Base-by-base conservation (phyloP, 441 rosid genomes). In the Croton laevigatus region DNA sequence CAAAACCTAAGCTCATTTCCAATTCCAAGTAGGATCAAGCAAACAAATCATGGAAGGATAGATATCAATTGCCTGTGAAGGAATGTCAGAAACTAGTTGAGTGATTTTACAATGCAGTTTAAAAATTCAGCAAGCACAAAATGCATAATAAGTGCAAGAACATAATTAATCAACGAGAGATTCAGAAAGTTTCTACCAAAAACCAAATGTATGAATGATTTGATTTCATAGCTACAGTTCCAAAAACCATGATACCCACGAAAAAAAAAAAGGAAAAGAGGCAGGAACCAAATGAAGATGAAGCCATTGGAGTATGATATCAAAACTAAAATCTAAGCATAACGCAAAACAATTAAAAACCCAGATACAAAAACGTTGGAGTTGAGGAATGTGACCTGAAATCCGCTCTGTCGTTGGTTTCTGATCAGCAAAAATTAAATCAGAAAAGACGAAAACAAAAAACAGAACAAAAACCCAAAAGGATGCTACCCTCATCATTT, bases 401-500 rank as follows among this genome's bases (percentile, higher is more conserved):
- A 92, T 92, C 34, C 96, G 75, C 78, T 90, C 96, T 0, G 91
- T 90, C 38, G 81, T 82, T 42, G 76, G 78, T 23, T 75, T 79
- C 27, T 75, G 86, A 52, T 84, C 75, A 69, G 89, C 85, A n/a
- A 52, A 68, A 55, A 66, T 68, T 68, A 67, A 53, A 58, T 63
- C 49, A 62, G 67, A 40, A 65, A 80, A 63, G 66, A 74, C 71
- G 52, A 68, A 61, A 42, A 75, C 79, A 58, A 86, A 37, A 54
- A 81, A 65, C 51, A 61, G 59, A 68, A 67, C 57, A 63, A 76
- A 68, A 79, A 76, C 69, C 79, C 72, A 81, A 62, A 66, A 27
- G 34, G 44, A 79, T 59, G 34, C 55, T 27, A 27, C 32, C 32
- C 32, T 27, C 2, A 27, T 27, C 32, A 27, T 27, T 27, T 27